phyloP scores from a whole-genome alignment of 305 asterid genomes.

The Solanum aculeatissimum region DNA sequence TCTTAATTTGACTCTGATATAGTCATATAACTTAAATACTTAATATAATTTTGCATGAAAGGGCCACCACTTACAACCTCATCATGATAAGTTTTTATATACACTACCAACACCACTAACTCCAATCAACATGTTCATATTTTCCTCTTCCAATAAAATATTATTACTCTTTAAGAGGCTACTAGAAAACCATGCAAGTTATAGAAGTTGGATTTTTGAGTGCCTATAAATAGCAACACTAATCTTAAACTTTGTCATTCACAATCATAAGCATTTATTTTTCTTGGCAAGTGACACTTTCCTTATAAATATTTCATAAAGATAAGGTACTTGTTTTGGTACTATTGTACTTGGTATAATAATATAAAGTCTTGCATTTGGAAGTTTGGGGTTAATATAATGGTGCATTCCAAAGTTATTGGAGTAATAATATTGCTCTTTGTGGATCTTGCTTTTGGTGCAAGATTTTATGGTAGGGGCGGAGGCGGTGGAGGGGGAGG shows the following conservation, averaged over 20 bases:
- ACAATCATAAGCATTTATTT: background rate
- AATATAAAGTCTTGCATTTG: background rate
- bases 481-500: background rate
- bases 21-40: background rate
- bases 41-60: background rate
- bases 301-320: background rate
- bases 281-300: background rate
- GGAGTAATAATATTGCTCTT: background rate
- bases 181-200: background rate
- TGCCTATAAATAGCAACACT: background rate
- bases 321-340: background rate
- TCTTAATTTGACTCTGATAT: accelerated
- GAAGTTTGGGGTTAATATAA: background rate
- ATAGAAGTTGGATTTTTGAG: background rate
- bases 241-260: background rate
- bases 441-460: constrained; percentile 3
- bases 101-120: background rate
- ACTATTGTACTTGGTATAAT: background rate
- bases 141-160: background rate
- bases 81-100: background rate
- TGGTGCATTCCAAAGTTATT: constrained; percentile 2
- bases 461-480: background rate
- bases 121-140: background rate
- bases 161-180: background rate
- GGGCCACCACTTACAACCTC: background rate